Base-by-base conservation (phyloP, 1,284 basidiomycete species). In the Filobasidium uniguttulatum region DNA sequence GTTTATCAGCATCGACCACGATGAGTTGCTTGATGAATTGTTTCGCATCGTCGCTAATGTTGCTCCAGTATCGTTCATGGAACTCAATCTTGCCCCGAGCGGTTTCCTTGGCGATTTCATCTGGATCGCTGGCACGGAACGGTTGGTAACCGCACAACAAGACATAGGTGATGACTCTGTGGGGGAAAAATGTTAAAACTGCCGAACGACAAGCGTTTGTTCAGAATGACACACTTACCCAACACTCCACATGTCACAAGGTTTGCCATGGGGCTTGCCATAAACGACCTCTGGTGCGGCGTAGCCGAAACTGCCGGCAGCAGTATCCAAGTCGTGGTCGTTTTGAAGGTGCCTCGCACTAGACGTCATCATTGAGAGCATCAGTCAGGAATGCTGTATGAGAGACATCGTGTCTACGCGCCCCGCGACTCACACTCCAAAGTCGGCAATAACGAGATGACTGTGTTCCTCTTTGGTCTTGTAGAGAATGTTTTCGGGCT, bases 401-500 rank as follows among this genome's bases (percentile, higher is more conserved):
- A 53, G 50, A 30, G 41, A 41, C 3, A 3, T 17, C 36, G 3
- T n/a, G n/a, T n/a, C n/a, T n/a, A n/a, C n/a, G 15, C 22, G 10
- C 15, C 12, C 8, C 8, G 34, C 6, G 31, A 69, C 80, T 40
- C 59, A 85, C 83, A 98, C 96, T 57, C 94, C 94, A 66, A 98
- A 97, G 68, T 98, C 94, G 19, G 82, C 89, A 48, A 94, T 88
- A 48, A 94, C 88, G 47, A 94, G 76, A 55, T 83, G 83, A 19
- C 83, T 85, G 22, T 58, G 55, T 4, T 56, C 54, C 2, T 77
- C 81, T 52, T 73, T 77, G 8, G 84, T 84, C 48, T 86, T 81
- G 66, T 88, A 94, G 7, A 94, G 74, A 54, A 94, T 93, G 63
- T 97, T 96, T 68, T 97, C 91, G 0, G 91, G 88, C 81, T 90